phyloP scores from a whole-genome alignment of 768 basidiomycete species.

The Mycena pura region DNA sequence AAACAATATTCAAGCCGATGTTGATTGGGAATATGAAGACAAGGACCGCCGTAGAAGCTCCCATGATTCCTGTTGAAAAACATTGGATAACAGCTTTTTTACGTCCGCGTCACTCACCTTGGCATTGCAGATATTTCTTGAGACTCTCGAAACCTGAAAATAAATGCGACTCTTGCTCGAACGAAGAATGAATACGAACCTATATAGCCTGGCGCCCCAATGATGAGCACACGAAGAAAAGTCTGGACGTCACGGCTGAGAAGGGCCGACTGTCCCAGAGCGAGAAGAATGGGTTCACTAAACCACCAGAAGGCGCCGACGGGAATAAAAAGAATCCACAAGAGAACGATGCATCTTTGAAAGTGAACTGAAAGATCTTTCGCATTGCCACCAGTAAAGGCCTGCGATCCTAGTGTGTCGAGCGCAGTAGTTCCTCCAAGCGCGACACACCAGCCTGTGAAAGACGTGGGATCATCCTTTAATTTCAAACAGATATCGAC shows the following conservation, averaged over 20 bases:
- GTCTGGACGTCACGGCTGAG: constrained; percentile 67
- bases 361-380: constrained; percentile 75
- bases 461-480: constrained; percentile 57
- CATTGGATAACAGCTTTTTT: background rate
- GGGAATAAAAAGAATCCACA: constrained; percentile 71
- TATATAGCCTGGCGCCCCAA: constrained; percentile 76
- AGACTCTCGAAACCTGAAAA: constrained; percentile 64
- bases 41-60: constrained; percentile 70
- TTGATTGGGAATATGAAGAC: constrained; percentile 72
- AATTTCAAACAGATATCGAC: constrained; percentile 36
- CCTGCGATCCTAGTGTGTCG: constrained; percentile 79
- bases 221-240: constrained; percentile 68
- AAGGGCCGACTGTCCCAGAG: constrained; percentile 63
- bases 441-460: constrained; percentile 76
- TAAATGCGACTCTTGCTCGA: background rate
- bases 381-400: constrained; percentile 71
- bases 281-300: constrained; percentile 65
- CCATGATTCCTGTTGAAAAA: constrained; percentile 67
- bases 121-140: constrained; percentile 83
- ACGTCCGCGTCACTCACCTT: constrained; percentile 53
- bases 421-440: constrained; percentile 81
- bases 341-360: constrained; percentile 69
- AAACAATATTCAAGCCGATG: constrained; percentile 57
- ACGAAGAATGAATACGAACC: constrained; percentile 28
- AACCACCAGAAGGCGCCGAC: constrained; percentile 68